Conservation (phyloP, 2,329 filamentous ascomycete genomes). For the Cladosporium sp. region DNA sequence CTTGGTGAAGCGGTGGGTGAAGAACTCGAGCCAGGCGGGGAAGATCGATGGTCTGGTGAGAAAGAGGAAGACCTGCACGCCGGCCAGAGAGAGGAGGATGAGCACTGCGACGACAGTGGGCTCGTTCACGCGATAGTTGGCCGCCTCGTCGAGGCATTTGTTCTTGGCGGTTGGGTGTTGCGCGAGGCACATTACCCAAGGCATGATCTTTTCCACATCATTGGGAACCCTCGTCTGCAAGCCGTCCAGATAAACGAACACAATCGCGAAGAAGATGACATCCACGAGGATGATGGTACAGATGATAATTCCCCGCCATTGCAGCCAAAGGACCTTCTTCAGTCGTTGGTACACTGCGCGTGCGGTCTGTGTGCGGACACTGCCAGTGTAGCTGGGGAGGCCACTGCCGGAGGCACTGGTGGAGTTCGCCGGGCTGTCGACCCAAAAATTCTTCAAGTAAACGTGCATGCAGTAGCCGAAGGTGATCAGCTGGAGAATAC, state of each 20-base stretch:
- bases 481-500: conserved; percentile 76
- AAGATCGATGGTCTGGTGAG: conserved; percentile 82
- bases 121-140: conserved; percentile 62
- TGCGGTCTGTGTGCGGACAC: conserved; percentile 71
- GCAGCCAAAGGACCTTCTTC: conserved; percentile 76
- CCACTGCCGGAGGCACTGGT: conserved; percentile 58
- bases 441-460: conserved; percentile 72
- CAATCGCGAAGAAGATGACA: conserved; percentile 86
- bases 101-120: conserved; percentile 74
- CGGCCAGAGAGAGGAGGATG: conserved; percentile 71
- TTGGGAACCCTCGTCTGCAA: conserved; percentile 54
- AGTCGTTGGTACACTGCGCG: conserved; percentile 84
- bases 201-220: conserved; percentile 49
- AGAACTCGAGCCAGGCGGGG: conserved; percentile 69
- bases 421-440: conserved; percentile 59
- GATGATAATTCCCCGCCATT: conserved; percentile 89
- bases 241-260: conserved; percentile 84
- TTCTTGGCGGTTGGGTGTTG: conserved; percentile 53
- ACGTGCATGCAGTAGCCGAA: conserved; percentile 89
- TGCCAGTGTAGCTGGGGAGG: conserved; percentile 69
- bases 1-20: conserved; percentile 40
- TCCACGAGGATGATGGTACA: conserved; percentile 85
- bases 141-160: conserved; percentile 57
- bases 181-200: conserved; percentile 70
- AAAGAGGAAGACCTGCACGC: conserved; percentile 76